A percentile compares a stretch with the other conserved stretches of the same genome.
Conservation (phyloP, 805 yeast species). For the Teunomyces cretensis region DNA sequence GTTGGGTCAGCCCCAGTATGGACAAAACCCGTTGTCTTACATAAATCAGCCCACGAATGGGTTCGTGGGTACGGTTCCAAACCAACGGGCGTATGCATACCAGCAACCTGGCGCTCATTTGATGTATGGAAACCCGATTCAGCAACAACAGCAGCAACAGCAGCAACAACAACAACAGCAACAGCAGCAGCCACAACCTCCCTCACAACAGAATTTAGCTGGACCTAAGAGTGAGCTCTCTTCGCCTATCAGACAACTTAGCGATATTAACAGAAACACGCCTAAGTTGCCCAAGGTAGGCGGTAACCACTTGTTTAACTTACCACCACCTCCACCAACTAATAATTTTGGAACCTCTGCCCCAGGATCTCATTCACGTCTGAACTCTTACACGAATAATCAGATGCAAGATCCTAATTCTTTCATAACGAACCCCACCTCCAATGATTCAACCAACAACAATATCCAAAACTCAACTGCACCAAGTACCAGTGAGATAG, state of each 20-base stretch:
- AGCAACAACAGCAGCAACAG: conserved; percentile 14
- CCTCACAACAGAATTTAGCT: conserved; percentile 10
- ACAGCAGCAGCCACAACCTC: conserved; percentile 9
- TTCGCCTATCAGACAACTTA: conserved; percentile 30
- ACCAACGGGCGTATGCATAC: conserved; percentile 13
- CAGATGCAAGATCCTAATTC: conserved; percentile 7
- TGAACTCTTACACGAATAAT: conserved; percentile 24
- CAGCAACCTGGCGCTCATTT: conserved; percentile 19
- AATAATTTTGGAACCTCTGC: conserved; percentile 15
- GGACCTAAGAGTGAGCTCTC: conserved; percentile 42
- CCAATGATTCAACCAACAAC: conserved; percentile 12
- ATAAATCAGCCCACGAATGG: conserved; percentile 13
- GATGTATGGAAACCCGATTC: conserved; percentile 23
- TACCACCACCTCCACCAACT: conserved; percentile 33
- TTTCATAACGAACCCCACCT: conserved; percentile 12
- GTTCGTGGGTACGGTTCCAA: conserved; percentile 4
- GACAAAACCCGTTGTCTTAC: conserved; percentile 24
- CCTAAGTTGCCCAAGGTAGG: conserved; percentile 34
- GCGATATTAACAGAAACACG: conserved; percentile 21
- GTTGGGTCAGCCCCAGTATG: conserved; percentile 19
- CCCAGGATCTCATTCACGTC: conserved; percentile 25
- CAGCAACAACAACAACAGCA: conserved; percentile 9
- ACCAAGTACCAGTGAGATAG: conserved; percentile 32
- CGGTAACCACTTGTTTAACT: conserved; percentile 25
- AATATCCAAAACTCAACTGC: conserved; percentile 20